Evolutionary conservation across 257 asterid species (phyloP).

Genomic region (Capsicum rhomboideum): DNA sequence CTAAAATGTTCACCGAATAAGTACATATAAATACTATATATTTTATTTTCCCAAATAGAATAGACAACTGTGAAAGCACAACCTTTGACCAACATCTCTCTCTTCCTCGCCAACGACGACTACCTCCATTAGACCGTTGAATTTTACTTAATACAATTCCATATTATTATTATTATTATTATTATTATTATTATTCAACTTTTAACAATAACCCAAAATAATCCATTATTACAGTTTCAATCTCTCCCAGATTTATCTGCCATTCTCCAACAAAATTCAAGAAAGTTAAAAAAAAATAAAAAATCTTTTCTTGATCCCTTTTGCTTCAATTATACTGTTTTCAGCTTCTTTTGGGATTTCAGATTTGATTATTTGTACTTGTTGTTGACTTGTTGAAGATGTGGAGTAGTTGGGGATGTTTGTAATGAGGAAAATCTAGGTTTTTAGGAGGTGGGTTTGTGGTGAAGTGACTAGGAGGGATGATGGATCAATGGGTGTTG

Average conservation of each 20-base stretch:
- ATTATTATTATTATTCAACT: neutral
- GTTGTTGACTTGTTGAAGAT: neutral
- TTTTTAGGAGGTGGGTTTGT: conserved; percentile 3
- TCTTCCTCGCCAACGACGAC: conserved; percentile 6
- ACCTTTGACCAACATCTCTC: conserved; percentile 21
- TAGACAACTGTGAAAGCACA: conserved; percentile 2
- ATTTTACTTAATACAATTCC: neutral
- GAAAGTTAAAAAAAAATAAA: neutral
- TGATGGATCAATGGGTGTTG: conserved; percentile 49
- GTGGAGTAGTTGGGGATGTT: conserved; percentile 7
- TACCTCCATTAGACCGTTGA: conserved; percentile 2
- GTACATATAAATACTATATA: no score
- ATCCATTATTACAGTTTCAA: neutral
- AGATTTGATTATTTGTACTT: neutral
- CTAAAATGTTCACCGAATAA: no score
- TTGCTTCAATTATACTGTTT: neutral
- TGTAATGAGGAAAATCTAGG: conserved; percentile 3
- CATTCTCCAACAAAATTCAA: neutral
- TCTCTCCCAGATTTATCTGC: neutral
- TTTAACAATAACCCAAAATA: neutral
- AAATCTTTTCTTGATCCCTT: neutral
- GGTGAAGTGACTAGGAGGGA: conserved; percentile 21
- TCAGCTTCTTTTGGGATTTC: neutral
- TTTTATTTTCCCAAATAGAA: neutral
- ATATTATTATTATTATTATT: neutral